Evolutionary conservation across 2,329 filamentous ascomycete species (phyloP), one percentile per base, ranked within the genome.

Genomic region (Colletotrichum falcatum): DNA sequence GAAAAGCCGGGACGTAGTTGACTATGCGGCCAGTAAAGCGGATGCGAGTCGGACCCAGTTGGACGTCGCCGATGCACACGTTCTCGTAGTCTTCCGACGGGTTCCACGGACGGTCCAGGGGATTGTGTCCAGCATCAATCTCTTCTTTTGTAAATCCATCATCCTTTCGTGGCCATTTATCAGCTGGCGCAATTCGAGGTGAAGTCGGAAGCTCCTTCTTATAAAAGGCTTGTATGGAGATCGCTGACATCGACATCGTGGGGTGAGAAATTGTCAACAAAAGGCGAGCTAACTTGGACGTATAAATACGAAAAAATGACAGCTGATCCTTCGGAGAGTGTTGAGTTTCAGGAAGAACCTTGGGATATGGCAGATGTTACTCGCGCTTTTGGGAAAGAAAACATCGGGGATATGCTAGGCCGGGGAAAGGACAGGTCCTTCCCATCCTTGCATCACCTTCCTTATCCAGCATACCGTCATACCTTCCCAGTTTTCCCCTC

Each of bases 101-200:
- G 28, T 80, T 76, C 80, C 82, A 84, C 7, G 75, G 72, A 5
- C 78, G 74, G 16, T 77, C 77, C 20, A 81, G 74, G 1, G 83
- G 83, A 33, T 83, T 77, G 20, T 81, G 67, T 2, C 78, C 77
- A 26, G 78, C 78, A 20, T 81, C 78, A 1, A 86, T 71, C 73
- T 88, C 86, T 23, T 79, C 78, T 18, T 80, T 72, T 3, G 85
- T 88, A 78, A 89, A 90, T 37, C 87, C 87, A 78, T 89, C 86
- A 46, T 85, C 82, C 18, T 9, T 35, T 20, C 3, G 14, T 39
- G 26, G 30, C 37, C 2, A 64, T 46, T 53, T 71, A 65, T 49
- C 77, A 74, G 26, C 49, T 53, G 35, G 14, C 46, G 26, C 51
- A 56, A 18, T n/a, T 23, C 61, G 26, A 5, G 26, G 46, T 0